A percentile compares a stretch with the other conserved stretches of the same genome.
Evolutionary conservation across 345 rosid species (phyloP).

Genomic region (Cardamine resedifolia): DNA sequence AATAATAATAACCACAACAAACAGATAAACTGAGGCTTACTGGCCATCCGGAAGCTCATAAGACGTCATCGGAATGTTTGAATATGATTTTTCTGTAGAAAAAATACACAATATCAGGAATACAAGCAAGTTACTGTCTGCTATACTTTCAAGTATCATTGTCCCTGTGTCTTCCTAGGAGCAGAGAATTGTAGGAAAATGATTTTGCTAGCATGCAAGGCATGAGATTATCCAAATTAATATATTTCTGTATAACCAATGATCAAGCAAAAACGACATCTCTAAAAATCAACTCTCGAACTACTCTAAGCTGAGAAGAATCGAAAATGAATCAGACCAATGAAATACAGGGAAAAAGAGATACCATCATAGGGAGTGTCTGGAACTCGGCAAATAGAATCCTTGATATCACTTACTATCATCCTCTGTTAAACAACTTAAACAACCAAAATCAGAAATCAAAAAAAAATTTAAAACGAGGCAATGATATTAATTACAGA

Average conservation of each 20-base stretch:
- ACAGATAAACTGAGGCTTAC: slow-evolving; percentile 46
- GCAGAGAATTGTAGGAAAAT: not conserved
- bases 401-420: slow-evolving; percentile 91
- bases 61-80: slow-evolving; percentile 90
- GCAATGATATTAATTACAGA: slow-evolving; percentile 34
- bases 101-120: slow-evolving; percentile 24
- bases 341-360: not conserved
- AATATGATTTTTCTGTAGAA: slow-evolving; percentile 64
- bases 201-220: not conserved
- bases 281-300: not conserved
- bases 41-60: slow-evolving; percentile 99
- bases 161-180: not conserved
- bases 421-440: slow-evolving; percentile 56
- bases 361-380: slow-evolving; percentile 94
- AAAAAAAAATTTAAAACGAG: not conserved
- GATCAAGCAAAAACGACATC: not conserved
- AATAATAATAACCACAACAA: not conserved
- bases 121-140: not conserved
- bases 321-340: not conserved
- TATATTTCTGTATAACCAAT: not conserved
- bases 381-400: slow-evolving; percentile 88
- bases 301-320: not conserved
- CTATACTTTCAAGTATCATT: not conserved
- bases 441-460: slow-evolving; percentile 18
- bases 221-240: not conserved